Percentiles rank a stretch among this genome's conserved stretches.
Evolutionary conservation across 768 basidiomycete genomes (phyloP).

Genomic region (Psilocybe cyanescens): DNA sequence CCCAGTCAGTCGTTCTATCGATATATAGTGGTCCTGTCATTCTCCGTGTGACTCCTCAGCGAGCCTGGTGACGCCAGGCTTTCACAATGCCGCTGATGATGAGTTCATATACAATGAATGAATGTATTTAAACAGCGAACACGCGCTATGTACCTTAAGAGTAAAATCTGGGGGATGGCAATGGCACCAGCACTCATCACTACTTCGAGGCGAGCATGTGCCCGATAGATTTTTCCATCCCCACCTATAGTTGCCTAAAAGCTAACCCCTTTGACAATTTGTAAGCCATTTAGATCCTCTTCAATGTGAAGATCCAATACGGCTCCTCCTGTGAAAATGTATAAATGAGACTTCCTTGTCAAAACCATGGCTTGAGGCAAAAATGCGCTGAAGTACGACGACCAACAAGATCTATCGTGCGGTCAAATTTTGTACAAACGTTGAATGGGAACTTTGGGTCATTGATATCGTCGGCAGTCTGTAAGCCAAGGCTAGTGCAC

Average conservation of each 20-base stretch:
- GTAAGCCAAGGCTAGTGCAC: not conserved
- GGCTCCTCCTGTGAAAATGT: not conserved
- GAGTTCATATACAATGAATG: not conserved
- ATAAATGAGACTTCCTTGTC: not conserved
- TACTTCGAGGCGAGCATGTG: not conserved
- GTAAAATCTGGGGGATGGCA: not conserved
- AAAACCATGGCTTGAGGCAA: not conserved
- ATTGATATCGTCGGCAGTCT: not conserved
- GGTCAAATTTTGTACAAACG: not conserved
- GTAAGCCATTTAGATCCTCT: not conserved
- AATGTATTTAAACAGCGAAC: too few relatives aligned
- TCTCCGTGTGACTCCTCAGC: too few relatives aligned
- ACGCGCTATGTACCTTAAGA: not conserved
- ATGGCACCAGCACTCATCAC: slow-evolving; percentile 1
- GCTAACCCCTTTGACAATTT: not conserved
- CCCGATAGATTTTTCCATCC: not conserved
- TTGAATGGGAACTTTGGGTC: not conserved
- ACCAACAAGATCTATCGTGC: not conserved
- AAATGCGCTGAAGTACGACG: not conserved
- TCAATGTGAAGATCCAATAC: not conserved
- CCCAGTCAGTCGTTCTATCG: too few relatives aligned
- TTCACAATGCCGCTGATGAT: too few relatives aligned
- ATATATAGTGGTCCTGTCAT: too few relatives aligned
- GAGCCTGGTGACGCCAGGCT: too few relatives aligned
- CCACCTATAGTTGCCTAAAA: not conserved